Evolutionary conservation across 345 rosid species (phyloP), one percentile per base, ranked within the genome.

Genomic region (Hypericum androsaemum): DNA sequence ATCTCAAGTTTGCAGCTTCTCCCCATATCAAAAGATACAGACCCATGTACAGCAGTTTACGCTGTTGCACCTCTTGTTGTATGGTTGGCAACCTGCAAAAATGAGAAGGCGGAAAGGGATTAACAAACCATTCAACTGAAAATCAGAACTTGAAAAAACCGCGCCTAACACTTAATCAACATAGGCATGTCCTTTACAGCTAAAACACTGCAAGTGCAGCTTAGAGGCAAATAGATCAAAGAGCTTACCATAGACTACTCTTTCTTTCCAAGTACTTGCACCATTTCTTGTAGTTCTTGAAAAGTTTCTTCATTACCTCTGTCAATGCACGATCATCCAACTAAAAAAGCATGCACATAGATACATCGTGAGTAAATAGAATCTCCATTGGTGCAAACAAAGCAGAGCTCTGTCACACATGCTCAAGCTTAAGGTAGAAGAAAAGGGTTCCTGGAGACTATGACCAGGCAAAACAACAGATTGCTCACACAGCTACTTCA

Each of bases 21-120:
- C 99, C 99, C 99, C 99, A 94, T 53, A 94, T 94, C 58, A 94
- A 75, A 68, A 94, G 97, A 78, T 83, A 94, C 36, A 94, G 71
- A 60, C 87, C 95, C 97, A 94, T 88, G 71, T 94, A 94, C 12
- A 94, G 65, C 65, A 94, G 73, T 61, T 88, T 94, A 17, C 99
- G 83, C 59, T 94, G 99, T 67, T 94, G 99, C 79, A 94, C 88
- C 69, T 94, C 99, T 68, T 94, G 99, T 52, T 94, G 99, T 68
- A 88, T 94, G 41, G 95, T 88, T n/a, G 99, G 99, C 70, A 94
- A 72, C 99, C 99, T 94, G 72, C 66, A 70, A 59, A 40, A 22
- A 47, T 46, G 32, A 47, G 39, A 69, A 54, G 42, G 10, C 39
- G 10, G 7, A 37, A 49, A 39, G 8, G 40, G 53, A 22, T 37